phyloP scores from a whole-genome alignment of 2,329 filamentous ascomycete species.

The Talaromyces marneffei region DNA sequence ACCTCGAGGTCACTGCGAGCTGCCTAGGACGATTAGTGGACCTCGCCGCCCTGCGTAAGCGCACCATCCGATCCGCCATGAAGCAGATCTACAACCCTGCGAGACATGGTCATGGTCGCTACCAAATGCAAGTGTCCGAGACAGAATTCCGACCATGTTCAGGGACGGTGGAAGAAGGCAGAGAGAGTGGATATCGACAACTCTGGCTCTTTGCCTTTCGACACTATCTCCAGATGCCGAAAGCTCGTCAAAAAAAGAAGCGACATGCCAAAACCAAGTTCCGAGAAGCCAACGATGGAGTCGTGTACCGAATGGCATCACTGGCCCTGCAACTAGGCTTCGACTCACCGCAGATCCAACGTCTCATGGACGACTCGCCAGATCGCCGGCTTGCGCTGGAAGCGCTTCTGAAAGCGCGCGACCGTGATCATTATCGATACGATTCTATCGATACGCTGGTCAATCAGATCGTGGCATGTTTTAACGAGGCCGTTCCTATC shows the following conservation, averaged over 20 bases:
- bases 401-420: constrained; percentile 20
- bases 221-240: constrained; percentile 19
- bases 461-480: constrained; percentile 16
- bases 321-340: constrained; percentile 20
- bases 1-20: constrained; percentile 19
- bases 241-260: constrained; percentile 1
- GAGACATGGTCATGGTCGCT: neutral
- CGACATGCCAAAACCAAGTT: neutral
- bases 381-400: constrained; percentile 19
- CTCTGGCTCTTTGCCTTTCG: constrained; percentile 17
- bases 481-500: constrained; percentile 15
- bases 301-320: constrained; percentile 18
- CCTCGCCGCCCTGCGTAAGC: neutral
- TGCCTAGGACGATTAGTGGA: neutral
- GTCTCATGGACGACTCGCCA: constrained; percentile 17
- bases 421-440: constrained; percentile 19
- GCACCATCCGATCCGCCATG: neutral
- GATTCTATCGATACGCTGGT: constrained; percentile 12
- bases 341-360: constrained; percentile 16
- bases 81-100: neutral
- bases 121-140: constrained; percentile 23
- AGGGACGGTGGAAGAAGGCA: constrained; percentile 9
- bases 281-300: constrained; percentile 17
- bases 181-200: constrained; percentile 16
- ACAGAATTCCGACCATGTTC: constrained; percentile 18